A percentile compares a stretch with the other conserved stretches of the same genome.
Conservation (phyloP, 106 monocot genomes). For the Posidonia australis region DNA sequence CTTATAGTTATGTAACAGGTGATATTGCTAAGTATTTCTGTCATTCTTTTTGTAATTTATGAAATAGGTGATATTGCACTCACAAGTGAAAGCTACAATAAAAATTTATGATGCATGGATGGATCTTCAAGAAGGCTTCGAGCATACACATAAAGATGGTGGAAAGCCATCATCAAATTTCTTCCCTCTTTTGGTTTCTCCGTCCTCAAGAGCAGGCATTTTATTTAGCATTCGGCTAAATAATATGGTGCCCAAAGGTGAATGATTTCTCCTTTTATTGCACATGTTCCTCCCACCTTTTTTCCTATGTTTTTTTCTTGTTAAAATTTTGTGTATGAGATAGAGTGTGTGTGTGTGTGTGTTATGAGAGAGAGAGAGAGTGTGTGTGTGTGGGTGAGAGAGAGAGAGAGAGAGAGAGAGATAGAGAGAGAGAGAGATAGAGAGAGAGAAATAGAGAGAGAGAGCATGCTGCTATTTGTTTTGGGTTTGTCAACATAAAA, state of each 20-base stretch:
- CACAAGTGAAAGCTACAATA: slow-evolving; percentile 82
- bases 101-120: slow-evolving; percentile 65
- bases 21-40: background rate
- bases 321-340: background rate
- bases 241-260: slow-evolving; percentile 22
- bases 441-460: too few relatives aligned
- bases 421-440: too few relatives aligned
- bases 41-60: background rate
- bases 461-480: too few relatives aligned
- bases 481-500: too few relatives aligned
- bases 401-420: too few relatives aligned
- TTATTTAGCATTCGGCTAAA: slow-evolving; percentile 51
- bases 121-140: slow-evolving; percentile 84
- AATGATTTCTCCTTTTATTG: background rate
- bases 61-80: slow-evolving; percentile 65
- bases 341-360: too few relatives aligned
- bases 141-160: slow-evolving; percentile 47
- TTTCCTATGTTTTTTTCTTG: background rate
- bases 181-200: slow-evolving; percentile 72
- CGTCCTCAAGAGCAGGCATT: slow-evolving; percentile 72
- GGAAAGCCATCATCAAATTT: slow-evolving; percentile 68
- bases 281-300: background rate
- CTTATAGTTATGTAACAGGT: slow-evolving; percentile 29
- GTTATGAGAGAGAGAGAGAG: too few relatives aligned
- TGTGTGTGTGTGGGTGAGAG: too few relatives aligned